Conservation (phyloP, 345 rosid genomes). For the Eucalyptus grandis region DNA sequence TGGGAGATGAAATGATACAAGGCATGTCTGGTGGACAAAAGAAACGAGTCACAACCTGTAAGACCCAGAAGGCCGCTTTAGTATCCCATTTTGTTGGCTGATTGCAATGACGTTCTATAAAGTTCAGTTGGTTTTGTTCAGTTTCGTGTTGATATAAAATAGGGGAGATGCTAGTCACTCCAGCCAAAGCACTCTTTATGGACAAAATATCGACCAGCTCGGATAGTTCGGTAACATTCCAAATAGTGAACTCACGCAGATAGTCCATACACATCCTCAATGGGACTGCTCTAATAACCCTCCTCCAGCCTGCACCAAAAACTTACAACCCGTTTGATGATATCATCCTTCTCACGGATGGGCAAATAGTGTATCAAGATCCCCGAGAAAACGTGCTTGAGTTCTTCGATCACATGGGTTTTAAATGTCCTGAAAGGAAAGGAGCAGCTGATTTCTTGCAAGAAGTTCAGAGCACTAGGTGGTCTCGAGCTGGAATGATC, state of each 20-base stretch:
- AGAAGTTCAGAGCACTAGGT: too few species aligned
- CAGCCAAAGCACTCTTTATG: constrained; percentile 65
- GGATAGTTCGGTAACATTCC: constrained; percentile 15
- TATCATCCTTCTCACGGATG: constrained; percentile 63
- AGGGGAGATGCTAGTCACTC: constrained; percentile 84
- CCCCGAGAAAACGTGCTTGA: constrained; percentile 52
- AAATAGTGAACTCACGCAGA: constrained; percentile 38
- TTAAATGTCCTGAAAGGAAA: constrained; percentile 70
- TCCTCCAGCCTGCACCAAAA: constrained; percentile 78
- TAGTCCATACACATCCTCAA: constrained; percentile 45
- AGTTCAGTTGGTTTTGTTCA: not conserved
- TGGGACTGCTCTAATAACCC: constrained; percentile 68
- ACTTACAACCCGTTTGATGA: constrained; percentile 64
- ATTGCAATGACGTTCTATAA: not conserved
- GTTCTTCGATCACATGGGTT: constrained; percentile 54
- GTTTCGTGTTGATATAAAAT: not conserved
- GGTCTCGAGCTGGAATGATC: too few species aligned
- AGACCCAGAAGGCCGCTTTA: not conserved
- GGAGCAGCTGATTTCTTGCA: constrained; percentile 50
- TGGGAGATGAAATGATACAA: constrained; percentile 38
- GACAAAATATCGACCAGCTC: constrained; percentile 76
- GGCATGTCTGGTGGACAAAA: constrained; percentile 53
- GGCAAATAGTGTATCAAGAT: constrained; percentile 70
- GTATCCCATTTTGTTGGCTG: not conserved
- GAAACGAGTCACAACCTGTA: constrained; percentile 39